These are phyloP conservation scores for Pycnococcus provasolii DNA, from an alignment of 139 green algal species.

Conservation along the genomic window DNA sequence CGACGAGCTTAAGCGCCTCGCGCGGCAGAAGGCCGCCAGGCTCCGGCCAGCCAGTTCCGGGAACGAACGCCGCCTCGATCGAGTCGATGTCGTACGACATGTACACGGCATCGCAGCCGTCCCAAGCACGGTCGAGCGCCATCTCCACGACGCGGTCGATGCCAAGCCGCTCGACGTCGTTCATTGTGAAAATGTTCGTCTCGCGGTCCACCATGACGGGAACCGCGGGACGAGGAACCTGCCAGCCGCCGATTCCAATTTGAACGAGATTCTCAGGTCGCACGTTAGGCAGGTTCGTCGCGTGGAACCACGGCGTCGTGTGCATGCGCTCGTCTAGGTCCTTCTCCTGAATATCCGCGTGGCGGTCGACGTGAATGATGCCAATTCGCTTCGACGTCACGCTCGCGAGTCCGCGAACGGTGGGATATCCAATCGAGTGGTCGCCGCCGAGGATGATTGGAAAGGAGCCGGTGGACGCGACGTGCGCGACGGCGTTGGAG, in stretches of 20 bases:
- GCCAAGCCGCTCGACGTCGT: slow-evolving; percentile 15
- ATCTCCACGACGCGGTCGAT: slow-evolving; percentile 16
- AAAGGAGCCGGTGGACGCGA: slow-evolving; percentile 9
- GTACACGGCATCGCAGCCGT: slow-evolving; percentile 18
- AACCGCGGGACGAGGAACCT: slow-evolving; percentile 14
- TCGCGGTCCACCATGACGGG: slow-evolving; percentile 6
- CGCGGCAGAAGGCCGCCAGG: slow-evolving; percentile 13
- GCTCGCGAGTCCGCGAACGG: slow-evolving; percentile 7
- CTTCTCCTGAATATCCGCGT: slow-evolving; percentile 22
- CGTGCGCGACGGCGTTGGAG: slow-evolving; percentile 13
- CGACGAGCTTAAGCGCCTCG: slow-evolving; percentile 20
- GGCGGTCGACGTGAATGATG: slow-evolving; percentile 19
- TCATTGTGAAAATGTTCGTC: slow-evolving; percentile 24
- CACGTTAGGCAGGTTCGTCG: slow-evolving; percentile 19
- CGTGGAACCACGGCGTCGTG: slow-evolving; percentile 20
- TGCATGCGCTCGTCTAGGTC: slow-evolving; percentile 23
- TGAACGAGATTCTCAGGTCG: slow-evolving; percentile 9
- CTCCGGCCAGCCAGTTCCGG: slow-evolving; percentile 17
- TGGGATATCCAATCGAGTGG: slow-evolving; percentile 18
- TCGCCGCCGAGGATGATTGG: slow-evolving; percentile 19
- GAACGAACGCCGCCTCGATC: slow-evolving; percentile 18
- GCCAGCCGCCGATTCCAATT: slow-evolving; percentile 20
- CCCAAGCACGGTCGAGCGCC: slow-evolving; percentile 17
- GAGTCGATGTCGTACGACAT: slow-evolving; percentile 20
- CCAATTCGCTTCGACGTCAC: slow-evolving; percentile 16